A percentile compares a stretch with the other conserved stretches of the same genome.
These are phyloP conservation scores for Phytophthora sp. DNA, from an alignment of 352 stramenopile species.

Conservation along the genomic window DNA sequence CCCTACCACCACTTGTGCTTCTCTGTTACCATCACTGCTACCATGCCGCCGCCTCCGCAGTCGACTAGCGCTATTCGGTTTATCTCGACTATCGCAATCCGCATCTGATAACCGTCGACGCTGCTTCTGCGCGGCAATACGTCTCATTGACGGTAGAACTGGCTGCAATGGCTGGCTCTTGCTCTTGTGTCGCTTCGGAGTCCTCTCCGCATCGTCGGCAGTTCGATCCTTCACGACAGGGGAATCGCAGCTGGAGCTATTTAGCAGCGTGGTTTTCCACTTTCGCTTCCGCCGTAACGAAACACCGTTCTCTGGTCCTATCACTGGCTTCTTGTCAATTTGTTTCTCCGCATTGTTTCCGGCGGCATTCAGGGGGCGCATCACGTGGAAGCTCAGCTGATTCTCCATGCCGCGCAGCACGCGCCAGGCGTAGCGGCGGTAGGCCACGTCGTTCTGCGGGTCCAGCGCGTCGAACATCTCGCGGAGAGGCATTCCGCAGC, in stretches of 20 bases:
- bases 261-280: constrained; percentile 73
- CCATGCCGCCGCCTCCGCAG: constrained; percentile 17
- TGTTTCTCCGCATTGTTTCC: neutral
- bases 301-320: neutral
- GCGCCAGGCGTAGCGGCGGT: constrained; percentile 64
- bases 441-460: constrained; percentile 53
- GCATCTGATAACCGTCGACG: constrained; percentile 35
- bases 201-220: neutral
- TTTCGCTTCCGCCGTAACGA: constrained; percentile 59
- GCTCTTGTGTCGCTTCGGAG: constrained; percentile 33
- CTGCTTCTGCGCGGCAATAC: constrained; percentile 56
- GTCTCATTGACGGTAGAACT: constrained; percentile 54
- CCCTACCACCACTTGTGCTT: constrained; percentile 9
- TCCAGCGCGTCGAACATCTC: constrained; percentile 71
- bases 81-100: constrained; percentile 32
- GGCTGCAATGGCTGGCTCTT: constrained; percentile 44
- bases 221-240: neutral
- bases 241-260: constrained; percentile 7
- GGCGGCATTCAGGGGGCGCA: constrained; percentile 38
- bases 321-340: constrained; percentile 15
- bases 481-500: constrained; percentile 66
- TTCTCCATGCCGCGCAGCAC: constrained; percentile 62
- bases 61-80: constrained; percentile 6
- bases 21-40: constrained; percentile 4
- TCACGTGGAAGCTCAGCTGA: constrained; percentile 71